phyloP scores from a whole-genome alignment of 2,329 filamentous ascomycete genomes.

The Myriangium duriaei region DNA sequence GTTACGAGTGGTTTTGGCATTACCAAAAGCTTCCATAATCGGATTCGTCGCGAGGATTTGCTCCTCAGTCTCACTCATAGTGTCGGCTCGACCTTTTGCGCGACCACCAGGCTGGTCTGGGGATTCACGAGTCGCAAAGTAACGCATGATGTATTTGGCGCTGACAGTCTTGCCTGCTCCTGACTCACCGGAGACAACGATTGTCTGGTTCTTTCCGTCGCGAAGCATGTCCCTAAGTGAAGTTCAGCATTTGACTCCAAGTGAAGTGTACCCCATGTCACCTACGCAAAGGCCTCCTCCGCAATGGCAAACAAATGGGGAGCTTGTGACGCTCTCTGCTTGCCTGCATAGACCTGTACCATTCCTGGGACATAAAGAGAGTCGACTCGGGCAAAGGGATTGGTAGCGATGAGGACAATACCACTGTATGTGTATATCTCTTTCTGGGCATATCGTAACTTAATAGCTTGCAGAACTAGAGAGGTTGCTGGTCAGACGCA shows the following conservation, averaged over 20 bases:
- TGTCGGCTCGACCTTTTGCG: slow-evolving; percentile 57
- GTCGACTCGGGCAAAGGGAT: slow-evolving; percentile 93
- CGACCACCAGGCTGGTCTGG: slow-evolving; percentile 74
- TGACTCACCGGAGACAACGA: slow-evolving; percentile 98
- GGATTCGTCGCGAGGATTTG: slow-evolving; percentile 97
- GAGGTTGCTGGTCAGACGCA: slow-evolving; percentile 21
- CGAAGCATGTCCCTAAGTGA: slow-evolving; percentile 77
- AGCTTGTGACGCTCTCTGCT: slow-evolving; percentile 89
- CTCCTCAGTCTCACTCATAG: slow-evolving; percentile 97
- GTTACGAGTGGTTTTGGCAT: slow-evolving; percentile 98
- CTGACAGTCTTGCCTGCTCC: slow-evolving; percentile 98
- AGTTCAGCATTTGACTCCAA: slow-evolving; percentile 25
- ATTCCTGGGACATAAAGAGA: slow-evolving; percentile 97
- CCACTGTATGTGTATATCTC: slow-evolving; percentile 99
- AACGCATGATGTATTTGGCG: slow-evolving; percentile 99
- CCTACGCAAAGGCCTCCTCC: slow-evolving; percentile 93
- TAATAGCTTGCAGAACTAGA: slow-evolving; percentile 97
- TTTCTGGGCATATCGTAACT: slow-evolving; percentile 91
- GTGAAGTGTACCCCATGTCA: slow-evolving; percentile 13
- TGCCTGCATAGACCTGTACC: slow-evolving; percentile 99
- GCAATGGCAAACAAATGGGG: slow-evolving; percentile 98
- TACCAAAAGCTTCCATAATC: slow-evolving; percentile 99
- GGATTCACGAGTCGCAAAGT: slow-evolving; percentile 94
- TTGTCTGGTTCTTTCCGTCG: slow-evolving; percentile 90
- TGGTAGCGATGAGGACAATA: slow-evolving; percentile 95